Base-by-base conservation (phyloP, 2,329 filamentous ascomycete genomes). In the Elsinoe fawcettii region DNA sequence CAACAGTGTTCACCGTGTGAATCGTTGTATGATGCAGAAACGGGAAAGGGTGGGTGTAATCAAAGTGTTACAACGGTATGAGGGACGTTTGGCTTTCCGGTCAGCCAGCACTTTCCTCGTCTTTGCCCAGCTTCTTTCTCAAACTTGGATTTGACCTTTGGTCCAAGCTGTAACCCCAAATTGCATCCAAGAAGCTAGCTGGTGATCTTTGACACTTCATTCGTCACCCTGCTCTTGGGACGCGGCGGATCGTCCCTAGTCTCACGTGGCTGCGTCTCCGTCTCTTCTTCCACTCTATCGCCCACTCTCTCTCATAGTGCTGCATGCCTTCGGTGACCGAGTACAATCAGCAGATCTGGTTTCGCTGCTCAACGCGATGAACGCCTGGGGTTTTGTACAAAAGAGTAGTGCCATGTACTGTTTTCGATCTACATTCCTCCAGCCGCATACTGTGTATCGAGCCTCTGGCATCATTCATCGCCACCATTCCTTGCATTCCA, bases 281-380 rank as follows among this genome's bases (percentile, higher is more conserved):
- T 23, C 32, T 30, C 49, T 34, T 37, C 25, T 34, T 36, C 32
- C 22, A 34, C 49, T 53, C 20, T 25, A 39, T 46, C 41, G 49
- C 20, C 32, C 49, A 34, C 49, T 36, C 49, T n/a, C n/a, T n/a
- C n/a, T n/a, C n/a, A 23, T 32, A 16, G 27, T 37, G 14, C 30
- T 36, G 30, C n/a, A 58, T 43, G 30, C 32, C 32, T 44, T 53
- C 56, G 27, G 46, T 58, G n/a, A 49, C 39, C 51, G 56, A 58
- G 47, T 32, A 44, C 51, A 51, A 43, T 58, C 56, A 51, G 49
- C 49, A 53, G 49, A 53, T 53, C 49, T 53, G 30, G 49, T 20
- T 14, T 36, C 25, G 49, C 32, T 36, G 49, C 32, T 53, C 49
- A 37, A 53, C 49, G 34, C 5, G 49, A 53, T 53, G 49, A 53